Evolutionary conservation across 257 asterid genomes (phyloP), one percentile per base, ranked within the genome.

Genomic region (Nyctanthes arbortristis): DNA sequence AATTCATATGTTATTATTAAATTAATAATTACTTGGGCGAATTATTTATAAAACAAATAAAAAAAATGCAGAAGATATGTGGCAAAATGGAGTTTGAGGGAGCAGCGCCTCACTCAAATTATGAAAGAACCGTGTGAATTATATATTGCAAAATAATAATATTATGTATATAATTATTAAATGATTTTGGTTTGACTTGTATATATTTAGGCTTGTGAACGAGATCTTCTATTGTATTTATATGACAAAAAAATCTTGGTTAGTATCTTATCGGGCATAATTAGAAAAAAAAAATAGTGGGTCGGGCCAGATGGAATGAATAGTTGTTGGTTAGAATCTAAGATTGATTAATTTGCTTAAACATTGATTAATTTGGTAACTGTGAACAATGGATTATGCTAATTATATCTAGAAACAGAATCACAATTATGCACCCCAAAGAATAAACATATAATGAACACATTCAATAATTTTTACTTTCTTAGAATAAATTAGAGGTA

Each of bases 381-480:
- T 52, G 59, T 52, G 0, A 52, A 7, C 20, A 52, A 52, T 22
- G 13, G 16, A 52, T 20, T 4, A 52, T 52, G 14, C 58, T 22
- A 22, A 52, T 52, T 8, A 52, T 52, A 52, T 52, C 30, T 52
- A 47, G 57, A 47, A 47, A 47, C 28, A 47, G 57, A 47, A 47
- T 47, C 57, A 52, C 22, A n/a, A n/a, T 52, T 52, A 20, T 4
- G 9, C 30, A 16, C 58, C 58, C 20, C 9, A 52, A 0, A 18
- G 1, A 22, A 52, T 18, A 18, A 12, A 52, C 12, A 52, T 14
- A 13, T 3, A 43, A 13, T 43, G 54, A 13, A 43, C 4, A 43
- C 24, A 43, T 43, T 43, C 54, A 43, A 43, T 43, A 8, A 22
- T 5, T 43, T 43, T 16, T 13, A 5, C 18, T 16, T 0, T 14